Evolutionary conservation across 805 yeast genomes (phyloP).

Genomic region (Myxozyma kluyveri): DNA sequence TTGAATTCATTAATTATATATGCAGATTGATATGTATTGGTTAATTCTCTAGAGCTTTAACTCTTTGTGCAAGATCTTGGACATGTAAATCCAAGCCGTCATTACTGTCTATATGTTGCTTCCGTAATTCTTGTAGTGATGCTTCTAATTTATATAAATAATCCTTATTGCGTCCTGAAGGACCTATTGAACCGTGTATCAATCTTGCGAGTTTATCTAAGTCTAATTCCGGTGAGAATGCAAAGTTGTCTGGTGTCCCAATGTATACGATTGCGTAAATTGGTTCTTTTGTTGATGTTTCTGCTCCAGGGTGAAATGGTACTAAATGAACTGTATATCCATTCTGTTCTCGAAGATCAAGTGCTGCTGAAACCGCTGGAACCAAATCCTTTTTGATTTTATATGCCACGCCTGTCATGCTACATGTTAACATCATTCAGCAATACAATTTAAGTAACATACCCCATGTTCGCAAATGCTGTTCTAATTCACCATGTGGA

Average conservation of each 20-base stretch:
- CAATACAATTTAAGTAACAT: constrained; percentile 33
- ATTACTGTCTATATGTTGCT: constrained; percentile 1
- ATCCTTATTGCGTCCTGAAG: constrained; percentile 77
- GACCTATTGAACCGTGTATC: constrained; percentile 61
- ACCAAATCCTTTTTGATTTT: constrained; percentile 68
- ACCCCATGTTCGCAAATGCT: constrained; percentile 29
- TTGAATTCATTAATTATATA: too few species aligned
- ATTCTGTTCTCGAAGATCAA: constrained; percentile 83
- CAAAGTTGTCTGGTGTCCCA: constrained; percentile 75
- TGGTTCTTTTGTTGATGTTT: constrained; percentile 4
- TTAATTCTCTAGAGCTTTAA: constrained; percentile 10
- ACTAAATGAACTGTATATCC: constrained; percentile 75
- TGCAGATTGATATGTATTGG: too few species aligned
- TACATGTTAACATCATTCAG: too few species aligned
- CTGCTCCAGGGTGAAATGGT: constrained; percentile 44
- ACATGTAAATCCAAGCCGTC: constrained; percentile 17
- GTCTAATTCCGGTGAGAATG: constrained; percentile 69
- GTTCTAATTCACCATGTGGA: constrained; percentile 39
- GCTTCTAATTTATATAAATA: constrained; percentile 57
- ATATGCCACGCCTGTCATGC: constrained; percentile 78
- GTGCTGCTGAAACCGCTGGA: constrained; percentile 57
- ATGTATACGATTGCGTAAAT: constrained; percentile 67
- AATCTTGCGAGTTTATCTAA: constrained; percentile 57
- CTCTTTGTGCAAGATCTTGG: constrained; percentile 13
- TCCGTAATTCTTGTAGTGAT: constrained; percentile 45